phyloP scores from a whole-genome alignment of 345 rosid genomes.

The Moricandia arvensis region DNA sequence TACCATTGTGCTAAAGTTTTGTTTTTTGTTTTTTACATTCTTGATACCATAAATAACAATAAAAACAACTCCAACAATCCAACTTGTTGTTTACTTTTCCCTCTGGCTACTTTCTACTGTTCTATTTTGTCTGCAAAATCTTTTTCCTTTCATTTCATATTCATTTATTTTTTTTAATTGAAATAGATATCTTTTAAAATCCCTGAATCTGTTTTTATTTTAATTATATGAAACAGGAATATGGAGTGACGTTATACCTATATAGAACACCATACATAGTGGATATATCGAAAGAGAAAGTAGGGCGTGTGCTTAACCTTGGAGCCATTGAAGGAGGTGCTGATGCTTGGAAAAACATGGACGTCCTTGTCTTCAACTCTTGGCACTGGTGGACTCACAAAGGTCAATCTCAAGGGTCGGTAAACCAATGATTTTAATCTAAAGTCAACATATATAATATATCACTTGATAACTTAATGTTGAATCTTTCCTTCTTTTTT shows the following conservation, averaged over 20 bases:
- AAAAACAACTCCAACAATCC: conserved; percentile 28
- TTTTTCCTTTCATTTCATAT: conserved; percentile 2
- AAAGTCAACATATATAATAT: not conserved
- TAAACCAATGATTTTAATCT: conserved; percentile 20
- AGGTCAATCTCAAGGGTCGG: conserved; percentile 64
- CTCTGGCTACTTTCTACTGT: conserved; percentile 18
- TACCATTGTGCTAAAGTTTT: conserved; percentile 1
- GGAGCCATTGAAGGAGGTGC: conserved; percentile 59
- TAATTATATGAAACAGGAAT: conserved; percentile 47
- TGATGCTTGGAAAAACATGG: conserved; percentile 74
- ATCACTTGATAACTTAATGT: not conserved
- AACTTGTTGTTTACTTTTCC: conserved; percentile 8
- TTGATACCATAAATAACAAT: conserved; percentile 15
- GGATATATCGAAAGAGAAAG: conserved; percentile 58
- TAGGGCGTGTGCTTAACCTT: conserved; percentile 66
- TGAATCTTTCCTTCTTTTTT: conserved; percentile 5
- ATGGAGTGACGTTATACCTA: conserved; percentile 59
- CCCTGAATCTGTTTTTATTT: not conserved
- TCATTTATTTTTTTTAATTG: not conserved
- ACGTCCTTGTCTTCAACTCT: conserved; percentile 79
- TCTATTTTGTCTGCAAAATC: conserved; percentile 3
- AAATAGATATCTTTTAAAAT: not conserved
- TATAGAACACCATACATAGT: conserved; percentile 83
- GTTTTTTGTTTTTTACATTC: conserved; percentile 1
- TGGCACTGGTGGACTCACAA: conserved; percentile 99